phyloP scores from a whole-genome alignment of 352 stramenopile genomes.

The Phytopythium cucurbitacearum region DNA sequence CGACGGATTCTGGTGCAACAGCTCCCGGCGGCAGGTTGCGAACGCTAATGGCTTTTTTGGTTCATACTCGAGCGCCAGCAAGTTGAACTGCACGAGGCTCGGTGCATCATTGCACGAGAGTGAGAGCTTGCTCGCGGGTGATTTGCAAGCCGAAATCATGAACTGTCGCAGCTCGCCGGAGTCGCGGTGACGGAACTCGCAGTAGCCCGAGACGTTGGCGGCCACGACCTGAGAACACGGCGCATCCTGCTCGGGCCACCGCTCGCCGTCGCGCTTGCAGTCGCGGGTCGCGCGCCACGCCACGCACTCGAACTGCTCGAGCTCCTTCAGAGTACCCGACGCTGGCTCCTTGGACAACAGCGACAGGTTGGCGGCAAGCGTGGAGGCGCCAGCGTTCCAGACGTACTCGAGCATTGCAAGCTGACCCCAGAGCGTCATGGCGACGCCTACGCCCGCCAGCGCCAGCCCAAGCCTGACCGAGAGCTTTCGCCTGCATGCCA shows the following conservation, averaged over 20 bases:
- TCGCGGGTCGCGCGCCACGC: conserved; percentile 41
- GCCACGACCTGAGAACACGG: conserved; percentile 27
- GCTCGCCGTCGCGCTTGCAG: conserved; percentile 30
- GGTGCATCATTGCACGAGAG: conserved; percentile 42
- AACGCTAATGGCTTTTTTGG: conserved; percentile 27
- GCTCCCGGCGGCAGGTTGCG: conserved; percentile 20
- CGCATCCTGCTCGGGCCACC: conserved; percentile 21
- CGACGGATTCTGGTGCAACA: conserved; percentile 13
- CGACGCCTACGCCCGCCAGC: no score
- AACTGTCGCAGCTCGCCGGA: conserved; percentile 29
- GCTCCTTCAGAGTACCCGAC: conserved; percentile 16
- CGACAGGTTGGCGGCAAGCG: background rate
- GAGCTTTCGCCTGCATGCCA: no score
- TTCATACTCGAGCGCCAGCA: conserved; percentile 31
- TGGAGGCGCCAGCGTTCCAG: background rate
- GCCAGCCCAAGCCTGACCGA: no score
- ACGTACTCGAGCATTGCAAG: background rate
- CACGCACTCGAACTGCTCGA: conserved; percentile 38
- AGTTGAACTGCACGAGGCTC: conserved; percentile 41
- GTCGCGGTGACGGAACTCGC: conserved; percentile 35
- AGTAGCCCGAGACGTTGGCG: conserved; percentile 35
- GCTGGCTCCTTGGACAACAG: conserved; percentile 4
- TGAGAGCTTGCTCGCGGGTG: conserved; percentile 25
- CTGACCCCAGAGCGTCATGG: background rate
- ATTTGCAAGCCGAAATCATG: conserved; percentile 50